Evolutionary conservation across 805 yeast species (phyloP).

Genomic region (Myxozyma udenii): DNA sequence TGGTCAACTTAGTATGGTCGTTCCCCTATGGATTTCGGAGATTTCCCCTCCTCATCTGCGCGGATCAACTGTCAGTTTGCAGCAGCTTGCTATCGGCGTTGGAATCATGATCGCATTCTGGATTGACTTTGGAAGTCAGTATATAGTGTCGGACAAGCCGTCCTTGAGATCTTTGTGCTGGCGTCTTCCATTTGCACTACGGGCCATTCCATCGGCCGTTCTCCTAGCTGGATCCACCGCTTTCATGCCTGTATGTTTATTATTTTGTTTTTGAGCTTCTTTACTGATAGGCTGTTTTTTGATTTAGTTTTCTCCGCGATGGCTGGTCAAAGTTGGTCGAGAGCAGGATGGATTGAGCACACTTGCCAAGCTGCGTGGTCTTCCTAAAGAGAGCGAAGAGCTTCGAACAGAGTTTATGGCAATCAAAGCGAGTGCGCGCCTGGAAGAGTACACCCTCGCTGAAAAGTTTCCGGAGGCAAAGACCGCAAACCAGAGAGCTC

Average conservation of each 20-base stretch:
- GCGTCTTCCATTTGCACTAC: constrained; percentile 51
- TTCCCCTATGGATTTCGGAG: constrained; percentile 41
- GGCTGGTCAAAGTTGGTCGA: constrained; percentile 37
- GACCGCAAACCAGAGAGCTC: constrained; percentile 9
- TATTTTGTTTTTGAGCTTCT: constrained; percentile 44
- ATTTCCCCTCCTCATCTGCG: constrained; percentile 33
- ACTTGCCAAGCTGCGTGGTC: constrained; percentile 31
- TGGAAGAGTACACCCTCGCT: constrained; percentile 29
- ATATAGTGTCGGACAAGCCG: constrained; percentile 40
- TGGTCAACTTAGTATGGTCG: constrained; percentile 51
- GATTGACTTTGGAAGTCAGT: constrained; percentile 45
- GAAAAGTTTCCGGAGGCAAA: constrained; percentile 26
- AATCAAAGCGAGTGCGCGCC: constrained; percentile 33
- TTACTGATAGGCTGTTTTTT: too few species aligned
- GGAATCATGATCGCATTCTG: constrained; percentile 39
- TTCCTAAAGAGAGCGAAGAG: constrained; percentile 18
- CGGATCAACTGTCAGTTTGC: constrained; percentile 33
- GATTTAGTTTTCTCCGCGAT: constrained; percentile 45
- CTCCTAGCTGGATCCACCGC: constrained; percentile 46
- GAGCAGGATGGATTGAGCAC: constrained; percentile 32
- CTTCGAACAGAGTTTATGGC: constrained; percentile 30
- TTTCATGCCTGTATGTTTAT: constrained; percentile 34
- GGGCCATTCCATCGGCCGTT: constrained; percentile 48
- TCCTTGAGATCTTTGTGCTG: constrained; percentile 37
- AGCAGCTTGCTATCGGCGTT: constrained; percentile 36